Percentiles rank a stretch among this genome's conserved stretches.
These are phyloP conservation scores for Sequoia sempervirens DNA, from an alignment of 75 land plant genomes.

Conservation along the genomic window DNA sequence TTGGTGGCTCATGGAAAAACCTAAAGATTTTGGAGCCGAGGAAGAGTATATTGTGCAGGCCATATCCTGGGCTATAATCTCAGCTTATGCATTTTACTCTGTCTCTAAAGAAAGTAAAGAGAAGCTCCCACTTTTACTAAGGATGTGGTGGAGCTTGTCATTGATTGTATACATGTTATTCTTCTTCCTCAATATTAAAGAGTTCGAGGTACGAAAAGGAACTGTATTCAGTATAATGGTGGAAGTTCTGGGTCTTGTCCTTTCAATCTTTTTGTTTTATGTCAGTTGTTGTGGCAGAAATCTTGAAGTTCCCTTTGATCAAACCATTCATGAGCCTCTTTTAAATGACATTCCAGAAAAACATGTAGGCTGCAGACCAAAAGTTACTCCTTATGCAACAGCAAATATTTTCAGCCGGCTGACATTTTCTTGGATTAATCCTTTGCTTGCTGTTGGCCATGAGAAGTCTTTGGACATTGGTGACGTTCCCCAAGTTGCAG, in stretches of 20 bases:
- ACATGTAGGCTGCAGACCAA: not conserved
- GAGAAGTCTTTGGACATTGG: conserved; percentile 46
- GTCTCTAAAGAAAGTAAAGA: not conserved
- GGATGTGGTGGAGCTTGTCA: not conserved
- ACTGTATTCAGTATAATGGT: not conserved
- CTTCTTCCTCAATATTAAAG: not conserved
- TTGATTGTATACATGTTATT: not conserved
- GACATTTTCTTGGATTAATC: conserved; percentile 72
- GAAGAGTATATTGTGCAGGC: not conserved
- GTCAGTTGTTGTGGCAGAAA: not conserved
- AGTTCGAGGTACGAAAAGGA: not conserved
- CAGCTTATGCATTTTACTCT: not conserved
- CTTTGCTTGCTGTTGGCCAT: conserved; percentile 48
- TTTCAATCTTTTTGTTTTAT: too few species aligned
- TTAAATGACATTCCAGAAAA: not conserved
- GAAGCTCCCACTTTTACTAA: conserved; percentile 20
- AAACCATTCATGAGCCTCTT: conserved; percentile 2
- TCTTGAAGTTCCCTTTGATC: not conserved
- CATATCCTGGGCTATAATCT: not conserved
- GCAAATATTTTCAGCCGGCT: conserved; percentile 46
- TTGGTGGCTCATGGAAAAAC: not conserved
- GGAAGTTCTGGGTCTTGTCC: not conserved
- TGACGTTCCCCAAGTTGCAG: conserved; percentile 67
- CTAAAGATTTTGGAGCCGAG: not conserved
- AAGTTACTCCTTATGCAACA: conserved; percentile 44